These are phyloP conservation scores for Fusarium pseudonygamai DNA, from an alignment of 2,329 filamentous ascomycete species.

Conservation along the genomic window DNA sequence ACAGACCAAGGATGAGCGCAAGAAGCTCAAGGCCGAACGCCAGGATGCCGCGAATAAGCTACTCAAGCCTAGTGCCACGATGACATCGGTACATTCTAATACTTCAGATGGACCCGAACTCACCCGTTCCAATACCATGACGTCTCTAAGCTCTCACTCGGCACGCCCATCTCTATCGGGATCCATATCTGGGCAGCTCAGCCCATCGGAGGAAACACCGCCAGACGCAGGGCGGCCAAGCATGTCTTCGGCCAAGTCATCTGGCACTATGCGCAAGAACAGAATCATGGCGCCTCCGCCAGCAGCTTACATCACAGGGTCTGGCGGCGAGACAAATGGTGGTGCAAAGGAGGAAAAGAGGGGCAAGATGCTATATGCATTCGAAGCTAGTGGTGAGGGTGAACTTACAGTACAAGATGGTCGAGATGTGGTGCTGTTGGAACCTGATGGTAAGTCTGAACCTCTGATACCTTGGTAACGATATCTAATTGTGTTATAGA, in stretches of 20 bases:
- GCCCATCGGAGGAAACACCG: conserved; percentile 61
- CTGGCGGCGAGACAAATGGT: conserved; percentile 61
- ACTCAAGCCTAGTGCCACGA: conserved; percentile 56
- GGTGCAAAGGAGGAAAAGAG: conserved; percentile 59
- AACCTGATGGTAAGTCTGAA: conserved; percentile 80
- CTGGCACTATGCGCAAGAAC: conserved; percentile 63
- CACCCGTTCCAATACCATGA: conserved; percentile 87
- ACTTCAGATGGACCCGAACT: conserved; percentile 74
- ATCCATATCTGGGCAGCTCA: conserved; percentile 57
- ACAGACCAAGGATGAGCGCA: conserved; percentile 92
- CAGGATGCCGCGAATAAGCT: conserved; percentile 79
- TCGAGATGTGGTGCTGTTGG: conserved; percentile 78
- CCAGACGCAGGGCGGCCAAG: conserved; percentile 40
- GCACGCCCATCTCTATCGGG: conserved; percentile 80
- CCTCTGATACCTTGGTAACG: not conserved
- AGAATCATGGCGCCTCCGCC: conserved; percentile 90
- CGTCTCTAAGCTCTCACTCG: conserved; percentile 85
- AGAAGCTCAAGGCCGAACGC: conserved; percentile 87
- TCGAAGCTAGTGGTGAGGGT: conserved; percentile 81
- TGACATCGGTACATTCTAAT: conserved; percentile 56
- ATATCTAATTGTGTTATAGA: conserved; percentile 62
- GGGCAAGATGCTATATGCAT: conserved; percentile 90
- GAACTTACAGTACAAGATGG: conserved; percentile 85
- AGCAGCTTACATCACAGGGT: conserved; percentile 76
- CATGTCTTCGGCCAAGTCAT: conserved; percentile 43